A percentile compares a stretch with the other conserved stretches of the same genome.
These are phyloP conservation scores for Serendipita sp. DNA, from an alignment of 768 basidiomycete genomes.

Conservation along the genomic window DNA sequence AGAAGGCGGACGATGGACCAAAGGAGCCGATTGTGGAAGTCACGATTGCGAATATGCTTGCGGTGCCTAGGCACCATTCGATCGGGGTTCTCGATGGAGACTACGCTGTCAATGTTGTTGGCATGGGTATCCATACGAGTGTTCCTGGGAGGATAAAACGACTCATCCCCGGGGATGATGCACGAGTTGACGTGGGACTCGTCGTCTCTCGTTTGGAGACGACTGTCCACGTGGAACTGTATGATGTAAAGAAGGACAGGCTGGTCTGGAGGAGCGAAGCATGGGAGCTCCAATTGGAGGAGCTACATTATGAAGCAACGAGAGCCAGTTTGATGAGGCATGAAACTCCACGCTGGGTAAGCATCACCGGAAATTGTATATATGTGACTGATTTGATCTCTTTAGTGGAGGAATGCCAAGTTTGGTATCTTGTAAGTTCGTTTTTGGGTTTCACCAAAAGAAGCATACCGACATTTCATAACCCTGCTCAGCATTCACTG, in stretches of 20 bases:
- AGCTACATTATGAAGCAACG: slow-evolving; percentile 27
- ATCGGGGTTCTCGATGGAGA: slow-evolving; percentile 21
- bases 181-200: slow-evolving; percentile 32
- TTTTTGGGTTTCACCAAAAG: not conserved
- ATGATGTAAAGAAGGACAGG: slow-evolving; percentile 31
- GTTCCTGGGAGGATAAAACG: slow-evolving; percentile 28
- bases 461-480: not conserved
- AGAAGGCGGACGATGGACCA: not conserved
- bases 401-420: slow-evolving; percentile 36
- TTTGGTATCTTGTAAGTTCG: slow-evolving; percentile 38
- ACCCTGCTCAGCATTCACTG: slow-evolving; percentile 29
- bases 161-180: slow-evolving; percentile 36
- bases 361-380: slow-evolving; percentile 8
- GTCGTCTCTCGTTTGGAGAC: slow-evolving; percentile 19
- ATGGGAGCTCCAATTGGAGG: slow-evolving; percentile 26
- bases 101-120: slow-evolving; percentile 13
- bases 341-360: slow-evolving; percentile 41
- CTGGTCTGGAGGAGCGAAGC: slow-evolving; percentile 23
- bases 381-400: not conserved
- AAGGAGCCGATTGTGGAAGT: slow-evolving; percentile 27
- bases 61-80: slow-evolving; percentile 13
- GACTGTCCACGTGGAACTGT: slow-evolving; percentile 18
- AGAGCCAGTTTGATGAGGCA: slow-evolving; percentile 26
- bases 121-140: slow-evolving; percentile 25
- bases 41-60: slow-evolving; percentile 35